Evolutionary conservation across 768 basidiomycete genomes (phyloP).

Genomic region (Suillus tomentosus): DNA sequence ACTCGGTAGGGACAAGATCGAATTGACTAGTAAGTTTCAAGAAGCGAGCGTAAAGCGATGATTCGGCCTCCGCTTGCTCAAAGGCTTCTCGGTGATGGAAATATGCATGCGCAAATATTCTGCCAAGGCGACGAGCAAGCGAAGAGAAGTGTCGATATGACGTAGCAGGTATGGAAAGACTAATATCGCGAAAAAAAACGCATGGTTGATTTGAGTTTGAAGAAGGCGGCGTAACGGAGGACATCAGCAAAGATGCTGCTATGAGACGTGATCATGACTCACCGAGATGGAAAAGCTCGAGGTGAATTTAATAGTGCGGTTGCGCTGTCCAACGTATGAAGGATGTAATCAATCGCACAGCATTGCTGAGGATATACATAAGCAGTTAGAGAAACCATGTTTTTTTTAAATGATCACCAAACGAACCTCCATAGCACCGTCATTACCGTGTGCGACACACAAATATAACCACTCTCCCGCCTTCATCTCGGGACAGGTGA

Average conservation of each 20-base stretch:
- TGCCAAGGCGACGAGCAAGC: constrained; percentile 85
- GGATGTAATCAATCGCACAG: constrained; percentile 95
- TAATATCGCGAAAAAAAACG: constrained; percentile 29
- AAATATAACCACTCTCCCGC: constrained; percentile 98
- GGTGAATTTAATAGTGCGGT: constrained; percentile 91
- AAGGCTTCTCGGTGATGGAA: constrained; percentile 93
- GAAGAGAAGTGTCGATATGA: constrained; percentile 90
- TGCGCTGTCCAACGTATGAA: constrained; percentile 91
- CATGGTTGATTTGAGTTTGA: constrained; percentile 12
- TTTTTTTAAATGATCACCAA: constrained; percentile 7
- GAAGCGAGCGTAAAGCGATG: constrained; percentile 88
- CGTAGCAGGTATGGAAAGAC: constrained; percentile 77
- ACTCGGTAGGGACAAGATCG: constrained; percentile 79
- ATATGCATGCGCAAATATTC: constrained; percentile 96
- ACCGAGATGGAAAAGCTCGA: constrained; percentile 91
- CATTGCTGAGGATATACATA: constrained; percentile 63
- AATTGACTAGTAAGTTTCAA: constrained; percentile 79
- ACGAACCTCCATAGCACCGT: constrained; percentile 81
- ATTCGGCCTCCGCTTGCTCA: constrained; percentile 88
- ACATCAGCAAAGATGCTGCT: constrained; percentile 7
- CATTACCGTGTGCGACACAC: constrained; percentile 92
- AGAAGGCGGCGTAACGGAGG: constrained; percentile 21
- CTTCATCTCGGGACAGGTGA: constrained; percentile 95
- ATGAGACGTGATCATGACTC: constrained; percentile 24
- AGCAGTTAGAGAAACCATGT: background rate